Conservation (phyloP, 2,329 filamentous ascomycete genomes). For the Cladophialophora chaetospira region DNA sequence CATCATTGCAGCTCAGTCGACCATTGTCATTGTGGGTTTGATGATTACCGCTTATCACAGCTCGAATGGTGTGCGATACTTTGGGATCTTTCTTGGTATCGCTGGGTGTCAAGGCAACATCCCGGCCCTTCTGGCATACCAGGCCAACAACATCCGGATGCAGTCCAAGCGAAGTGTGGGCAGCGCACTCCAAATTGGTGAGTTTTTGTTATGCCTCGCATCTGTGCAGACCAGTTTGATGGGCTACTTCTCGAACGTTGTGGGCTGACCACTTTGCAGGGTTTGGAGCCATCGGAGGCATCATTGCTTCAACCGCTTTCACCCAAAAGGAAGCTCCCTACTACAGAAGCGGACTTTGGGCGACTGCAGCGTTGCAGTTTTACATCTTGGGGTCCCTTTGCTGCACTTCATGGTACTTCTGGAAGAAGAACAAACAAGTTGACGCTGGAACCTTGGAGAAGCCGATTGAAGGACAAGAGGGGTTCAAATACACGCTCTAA, state of each 20-base stretch:
- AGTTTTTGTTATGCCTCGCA: no score
- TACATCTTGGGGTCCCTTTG: slow-evolving; percentile 34
- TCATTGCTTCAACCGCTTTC: slow-evolving; percentile 32
- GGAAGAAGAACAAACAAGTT: slow-evolving; percentile 37
- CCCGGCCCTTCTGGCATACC: slow-evolving; percentile 38
- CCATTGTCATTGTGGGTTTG: slow-evolving; percentile 35
- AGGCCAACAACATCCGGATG: slow-evolving; percentile 39
- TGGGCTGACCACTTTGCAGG: no score
- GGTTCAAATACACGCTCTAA: slow-evolving; percentile 26
- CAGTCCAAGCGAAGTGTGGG: slow-evolving; percentile 35
- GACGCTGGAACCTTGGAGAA: slow-evolving; percentile 36
- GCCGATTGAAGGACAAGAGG: slow-evolving; percentile 39
- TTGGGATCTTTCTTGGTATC: slow-evolving; percentile 38
- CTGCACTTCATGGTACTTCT: slow-evolving; percentile 37
- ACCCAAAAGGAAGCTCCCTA: slow-evolving; percentile 32
- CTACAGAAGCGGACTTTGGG: slow-evolving; percentile 32
- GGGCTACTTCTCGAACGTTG: no score
- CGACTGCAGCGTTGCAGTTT: slow-evolving; percentile 19
- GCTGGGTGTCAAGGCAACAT: slow-evolving; percentile 38
- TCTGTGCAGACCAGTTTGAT: no score
- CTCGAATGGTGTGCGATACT: slow-evolving; percentile 32
- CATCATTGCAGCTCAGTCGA: slow-evolving; percentile 34
- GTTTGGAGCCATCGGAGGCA: slow-evolving; percentile 36
- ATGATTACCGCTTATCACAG: slow-evolving; percentile 35
- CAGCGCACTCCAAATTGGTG: slow-evolving; percentile 48